Percentiles rank a stretch among this genome's conserved stretches.
Conservation (phyloP, 208 protist species). For the Willaertia magna region DNA sequence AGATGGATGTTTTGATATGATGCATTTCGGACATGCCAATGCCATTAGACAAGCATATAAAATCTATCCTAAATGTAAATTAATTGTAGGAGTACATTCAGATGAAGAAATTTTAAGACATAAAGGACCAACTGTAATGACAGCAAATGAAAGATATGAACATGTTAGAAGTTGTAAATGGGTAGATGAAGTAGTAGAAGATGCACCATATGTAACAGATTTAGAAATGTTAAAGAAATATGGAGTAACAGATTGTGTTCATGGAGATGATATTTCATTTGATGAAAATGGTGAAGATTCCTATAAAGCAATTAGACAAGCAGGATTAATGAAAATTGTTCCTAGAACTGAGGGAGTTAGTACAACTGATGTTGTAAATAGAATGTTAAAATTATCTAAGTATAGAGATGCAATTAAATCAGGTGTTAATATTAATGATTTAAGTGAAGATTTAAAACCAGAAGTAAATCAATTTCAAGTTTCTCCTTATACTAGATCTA, state of each 20-base stretch:
- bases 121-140: conserved; percentile 1
- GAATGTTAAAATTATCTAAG: conserved; percentile 87
- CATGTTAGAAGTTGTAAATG: conserved; percentile 91
- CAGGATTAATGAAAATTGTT: conserved; percentile 67
- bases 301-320: conserved; percentile 78
- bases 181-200: conserved; percentile 88
- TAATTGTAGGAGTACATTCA: background rate
- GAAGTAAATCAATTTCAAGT: background rate
- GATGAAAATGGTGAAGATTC: conserved; percentile 78
- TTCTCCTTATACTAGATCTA: conserved; percentile 24
- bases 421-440: background rate
- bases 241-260: conserved; percentile 84
- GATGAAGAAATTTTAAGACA: conserved; percentile 3
- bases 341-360: conserved; percentile 87
- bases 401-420: conserved; percentile 36
- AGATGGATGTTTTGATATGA: conserved; percentile 15
- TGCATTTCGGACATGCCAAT: conserved; percentile 8
- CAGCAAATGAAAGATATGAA: conserved; percentile 41
- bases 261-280: conserved; percentile 95
- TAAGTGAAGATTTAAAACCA: background rate
- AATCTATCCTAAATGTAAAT: background rate
- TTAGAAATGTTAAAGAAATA: conserved; percentile 76
- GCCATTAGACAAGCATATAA: background rate
- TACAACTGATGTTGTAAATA: conserved; percentile 91
- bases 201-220: conserved; percentile 77